Evolutionary conservation across 2,329 filamentous ascomycete species (phyloP), one percentile per base, ranked within the genome.

Genomic region (Fusarium sp.): DNA sequence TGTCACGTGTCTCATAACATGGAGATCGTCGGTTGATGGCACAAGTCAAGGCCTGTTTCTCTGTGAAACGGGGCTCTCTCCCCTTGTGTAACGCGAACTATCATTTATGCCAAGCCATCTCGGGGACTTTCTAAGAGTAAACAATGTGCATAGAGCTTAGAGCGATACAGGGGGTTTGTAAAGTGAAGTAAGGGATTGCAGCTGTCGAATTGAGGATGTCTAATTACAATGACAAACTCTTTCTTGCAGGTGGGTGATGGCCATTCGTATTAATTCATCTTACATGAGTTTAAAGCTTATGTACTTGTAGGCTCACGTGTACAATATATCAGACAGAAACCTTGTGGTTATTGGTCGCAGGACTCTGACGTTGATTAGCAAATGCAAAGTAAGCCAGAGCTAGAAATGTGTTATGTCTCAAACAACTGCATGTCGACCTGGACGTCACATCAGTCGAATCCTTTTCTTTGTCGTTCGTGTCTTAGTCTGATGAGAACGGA

Each of bases 81-180:
- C 43, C 34, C 20, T 52, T 38, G 58, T 71, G 52, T 29, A 57
- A 68, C 43, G 25, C 40, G 58, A 71, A 46, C 55, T 68, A 47
- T 71, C 67, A 71, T 41, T 25, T 60, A 24, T 32, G 58, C 67
- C 58, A 70, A 70, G 63, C 49, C 46, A 22, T 43, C 41, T 70
- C 60, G 63, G 67, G 54, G 67, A 66, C 32, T 67, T 70, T 66
- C 27, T 44, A 10, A n/a, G 18, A 38, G 34, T 38, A 38, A 7
- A 38, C 34, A 38, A 38, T n/a, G 34, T 38, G 18, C 18, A 38
- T 38, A 38, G 18, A 38, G 3, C 11, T 34, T 16, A 10, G 6
- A 52, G 18, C 8, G 16, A 16, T 24, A 41, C 24, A 24, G 49
- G 11, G 38, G 24, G 13, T 29, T 16, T 51, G 22, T 11, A 24